Percentiles rank a stretch among this genome's conserved stretches.
These are phyloP conservation scores for Teratosphaeria pseudoeucalypti DNA, from an alignment of 2,329 filamentous ascomycete genomes.

Conservation along the genomic window DNA sequence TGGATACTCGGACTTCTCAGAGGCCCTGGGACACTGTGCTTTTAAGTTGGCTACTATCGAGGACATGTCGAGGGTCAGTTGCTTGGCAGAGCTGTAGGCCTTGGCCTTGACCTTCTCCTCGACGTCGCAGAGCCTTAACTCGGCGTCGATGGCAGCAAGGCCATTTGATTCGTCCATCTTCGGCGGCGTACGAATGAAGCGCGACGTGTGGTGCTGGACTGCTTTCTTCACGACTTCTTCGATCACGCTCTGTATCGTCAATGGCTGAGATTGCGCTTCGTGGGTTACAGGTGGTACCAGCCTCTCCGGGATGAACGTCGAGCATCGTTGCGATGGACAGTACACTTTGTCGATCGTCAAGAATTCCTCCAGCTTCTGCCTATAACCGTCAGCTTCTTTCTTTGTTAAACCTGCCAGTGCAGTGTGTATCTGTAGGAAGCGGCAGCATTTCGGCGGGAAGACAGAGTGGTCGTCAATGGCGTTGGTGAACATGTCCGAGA, in stretches of 20 bases:
- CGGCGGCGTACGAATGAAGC: constrained; percentile 10
- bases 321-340: constrained; percentile 40
- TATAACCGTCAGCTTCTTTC: constrained; percentile 29
- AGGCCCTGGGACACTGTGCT: neutral
- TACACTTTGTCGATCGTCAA: constrained; percentile 36
- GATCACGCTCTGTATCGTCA: constrained; percentile 2
- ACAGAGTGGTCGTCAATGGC: constrained; percentile 29
- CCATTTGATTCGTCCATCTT: constrained; percentile 3
- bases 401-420: constrained; percentile 26
- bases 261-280: neutral
- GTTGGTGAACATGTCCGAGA: constrained; percentile 32
- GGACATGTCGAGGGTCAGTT: constrained; percentile 7
- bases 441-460: constrained; percentile 40
- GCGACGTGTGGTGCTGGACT: constrained; percentile 1
- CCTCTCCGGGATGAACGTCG: constrained; percentile 36
- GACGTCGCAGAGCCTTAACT: constrained; percentile 7
- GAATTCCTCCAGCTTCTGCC: constrained; percentile 39
- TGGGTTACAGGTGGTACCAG: constrained; percentile 10
- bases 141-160: neutral
- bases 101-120: constrained; percentile 1
- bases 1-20: constrained; percentile 7
- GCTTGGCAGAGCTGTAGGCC: constrained; percentile 2
- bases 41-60: constrained; percentile 6
- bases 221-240: constrained; percentile 6
- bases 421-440: constrained; percentile 33